These are phyloP conservation scores for Nemania sp. DNA, from an alignment of 2,329 filamentous ascomycete genomes.

Conservation along the genomic window DNA sequence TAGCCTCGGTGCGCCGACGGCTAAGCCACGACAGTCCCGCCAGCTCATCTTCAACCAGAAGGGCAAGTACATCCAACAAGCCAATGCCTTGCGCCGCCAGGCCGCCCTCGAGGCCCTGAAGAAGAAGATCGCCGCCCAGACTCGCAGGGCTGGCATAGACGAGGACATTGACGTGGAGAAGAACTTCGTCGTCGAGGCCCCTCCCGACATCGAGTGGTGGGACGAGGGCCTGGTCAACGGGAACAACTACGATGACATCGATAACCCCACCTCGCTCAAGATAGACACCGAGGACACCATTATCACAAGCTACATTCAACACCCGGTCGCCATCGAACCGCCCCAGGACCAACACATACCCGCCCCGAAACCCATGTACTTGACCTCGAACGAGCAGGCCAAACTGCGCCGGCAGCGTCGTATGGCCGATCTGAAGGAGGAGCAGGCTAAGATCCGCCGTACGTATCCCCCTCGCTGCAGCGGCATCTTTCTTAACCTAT, in stretches of 20 bases:
- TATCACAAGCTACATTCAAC: conserved; percentile 90
- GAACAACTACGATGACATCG: conserved; percentile 78
- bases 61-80: conserved; percentile 97
- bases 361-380: conserved; percentile 86
- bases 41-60: conserved; percentile 92
- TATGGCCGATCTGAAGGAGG: conserved; percentile 93
- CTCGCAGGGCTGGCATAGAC: conserved; percentile 91
- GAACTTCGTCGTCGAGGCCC: conserved; percentile 84
- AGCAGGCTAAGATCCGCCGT: conserved; percentile 90
- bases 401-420: conserved; percentile 90
- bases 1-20: conserved; percentile 69
- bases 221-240: conserved; percentile 88
- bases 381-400: conserved; percentile 90
- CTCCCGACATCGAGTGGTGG: conserved; percentile 97
- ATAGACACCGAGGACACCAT: conserved; percentile 84
- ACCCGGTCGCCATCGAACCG: conserved; percentile 89
- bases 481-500: no score
- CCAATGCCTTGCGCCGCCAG: conserved; percentile 87
- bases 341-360: conserved; percentile 88
- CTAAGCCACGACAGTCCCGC: conserved; percentile 75
- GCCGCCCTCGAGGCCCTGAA: conserved; percentile 94
- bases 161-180: conserved; percentile 91
- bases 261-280: conserved; percentile 74
- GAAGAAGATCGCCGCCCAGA: conserved; percentile 87
- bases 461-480: conserved; percentile 13